A percentile compares a stretch with the other conserved stretches of the same genome.
Conservation (phyloP, 2,329 filamentous ascomycete species). For the Venturia oleaginea region DNA sequence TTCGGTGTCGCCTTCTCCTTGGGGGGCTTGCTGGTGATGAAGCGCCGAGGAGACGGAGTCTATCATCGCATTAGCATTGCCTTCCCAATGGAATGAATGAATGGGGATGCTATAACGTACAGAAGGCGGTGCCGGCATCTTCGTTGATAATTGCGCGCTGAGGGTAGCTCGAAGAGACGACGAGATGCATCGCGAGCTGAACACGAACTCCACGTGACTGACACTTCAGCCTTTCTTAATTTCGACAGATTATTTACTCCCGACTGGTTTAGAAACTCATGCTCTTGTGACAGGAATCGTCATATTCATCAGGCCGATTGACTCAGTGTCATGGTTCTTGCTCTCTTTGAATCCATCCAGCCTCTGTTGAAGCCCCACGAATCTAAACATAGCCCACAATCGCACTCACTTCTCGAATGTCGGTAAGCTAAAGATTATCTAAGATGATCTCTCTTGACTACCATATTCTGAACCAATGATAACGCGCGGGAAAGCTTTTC, state of each 20-base stretch:
- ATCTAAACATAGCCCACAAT: neutral
- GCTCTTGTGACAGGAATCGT: neutral
- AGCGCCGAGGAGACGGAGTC: slow-evolving; percentile 8
- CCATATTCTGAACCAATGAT: neutral
- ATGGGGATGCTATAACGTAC: neutral
- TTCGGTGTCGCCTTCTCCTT: slow-evolving; percentile 5
- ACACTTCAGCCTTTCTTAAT: neutral
- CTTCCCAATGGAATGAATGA: neutral
- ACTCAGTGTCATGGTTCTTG: no score
- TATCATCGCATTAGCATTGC: slow-evolving; percentile 4
- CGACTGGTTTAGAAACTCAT: neutral
- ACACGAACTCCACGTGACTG: neutral
- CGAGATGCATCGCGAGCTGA: neutral
- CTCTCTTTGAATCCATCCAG: neutral
- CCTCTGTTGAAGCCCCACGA: neutral
- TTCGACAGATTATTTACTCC: no score
- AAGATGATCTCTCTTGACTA: neutral
- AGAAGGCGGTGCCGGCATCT: neutral
- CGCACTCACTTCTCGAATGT: neutral
- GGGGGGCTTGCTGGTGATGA: slow-evolving; percentile 6
- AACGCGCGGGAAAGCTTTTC: neutral
- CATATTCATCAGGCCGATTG: neutral
- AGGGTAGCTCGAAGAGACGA: neutral
- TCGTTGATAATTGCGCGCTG: neutral
- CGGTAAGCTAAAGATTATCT: neutral